phyloP scores from a whole-genome alignment of 163 green algal genomes.

The Scenedesmus sp. region DNA sequence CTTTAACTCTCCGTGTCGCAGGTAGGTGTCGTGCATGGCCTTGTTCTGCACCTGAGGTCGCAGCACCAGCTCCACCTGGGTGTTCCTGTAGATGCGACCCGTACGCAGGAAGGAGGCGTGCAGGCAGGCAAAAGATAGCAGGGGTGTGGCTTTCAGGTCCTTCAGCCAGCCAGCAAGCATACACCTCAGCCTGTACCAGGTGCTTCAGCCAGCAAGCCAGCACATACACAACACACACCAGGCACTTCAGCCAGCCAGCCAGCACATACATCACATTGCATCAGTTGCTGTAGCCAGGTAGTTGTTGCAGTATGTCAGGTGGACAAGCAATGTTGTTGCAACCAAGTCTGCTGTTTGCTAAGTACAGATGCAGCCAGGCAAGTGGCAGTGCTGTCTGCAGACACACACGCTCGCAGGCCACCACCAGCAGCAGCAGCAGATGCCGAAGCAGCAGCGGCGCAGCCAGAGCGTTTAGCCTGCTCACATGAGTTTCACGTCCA shows the following conservation, averaged over 20 bases:
- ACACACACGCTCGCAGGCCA: not conserved
- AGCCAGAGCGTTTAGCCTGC: not conserved
- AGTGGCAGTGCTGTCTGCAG: not conserved
- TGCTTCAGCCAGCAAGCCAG: not conserved
- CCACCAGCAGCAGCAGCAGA: not conserved
- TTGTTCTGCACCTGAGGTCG: slow-evolving; percentile 25
- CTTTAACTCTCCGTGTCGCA: slow-evolving; percentile 46
- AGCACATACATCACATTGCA: too few species aligned
- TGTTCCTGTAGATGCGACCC: slow-evolving; percentile 35
- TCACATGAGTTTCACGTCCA: slow-evolving; percentile 53
- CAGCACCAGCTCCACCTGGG: slow-evolving; percentile 15
- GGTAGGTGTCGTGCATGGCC: slow-evolving; percentile 44
- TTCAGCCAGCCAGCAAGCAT: not conserved
- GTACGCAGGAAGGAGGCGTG: not conserved
- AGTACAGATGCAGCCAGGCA: not conserved
- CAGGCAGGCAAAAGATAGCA: not conserved
- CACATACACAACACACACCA: too few species aligned
- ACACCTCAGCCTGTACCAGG: too few species aligned
- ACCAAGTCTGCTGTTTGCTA: not conserved
- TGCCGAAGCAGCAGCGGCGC: too few species aligned
- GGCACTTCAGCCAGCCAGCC: slow-evolving; percentile 5
- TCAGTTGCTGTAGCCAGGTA: too few species aligned
- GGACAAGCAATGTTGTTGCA: not conserved
- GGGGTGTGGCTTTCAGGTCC: not conserved
- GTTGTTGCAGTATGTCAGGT: too few species aligned